Base-by-base conservation (phyloP, 441 rosid species). In the Bocquillonia castaneifolia region DNA sequence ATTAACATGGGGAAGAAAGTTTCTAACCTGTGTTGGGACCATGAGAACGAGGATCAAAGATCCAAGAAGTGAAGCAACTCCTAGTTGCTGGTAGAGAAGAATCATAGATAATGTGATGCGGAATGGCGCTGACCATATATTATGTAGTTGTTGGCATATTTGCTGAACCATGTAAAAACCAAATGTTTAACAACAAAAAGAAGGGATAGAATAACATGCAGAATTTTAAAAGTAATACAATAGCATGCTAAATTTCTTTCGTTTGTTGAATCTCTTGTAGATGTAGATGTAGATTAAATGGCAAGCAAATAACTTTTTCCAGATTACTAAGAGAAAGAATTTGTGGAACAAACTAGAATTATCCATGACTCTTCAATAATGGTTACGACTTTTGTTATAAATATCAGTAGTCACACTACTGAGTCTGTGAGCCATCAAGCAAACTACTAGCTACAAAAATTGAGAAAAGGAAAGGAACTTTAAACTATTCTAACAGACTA, bases 121-220 rank as follows among this genome's bases (percentile, higher is more conserved):
- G 71, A 93, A 91, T 31, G 98, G 98, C 64, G 97, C 92, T 2
- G 98, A 93, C 96, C 98, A 93, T 68, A 93, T 74, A 29, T 79
- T 78, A 63, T 91, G 98, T 70, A 93, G 88, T 42, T 77, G 97
- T 75, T 78, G 86, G 82, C 88, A 76, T 74, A 85, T 78, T 91
- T 85, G 92, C 98, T 91, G 86, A 56, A 77, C 59, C 68, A 69
- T 3, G 67, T 20, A 34, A 59, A 40, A 55, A 50, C n/a, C n/a
- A n/a, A n/a, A n/a, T n/a, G n/a, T n/a, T n/a, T n/a, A n/a, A n/a
- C n/a, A n/a, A n/a, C n/a, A n/a, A n/a, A n/a, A n/a, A n/a, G n/a
- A n/a, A n/a, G n/a, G n/a, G n/a, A n/a, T 10, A 18, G 36, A 37
- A 20, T 36, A 54, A 10, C 23, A 28, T 37, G 55, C 22, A 31